phyloP scores from a whole-genome alignment of 2,329 filamentous ascomycete genomes.

The Lachnellula arida region DNA sequence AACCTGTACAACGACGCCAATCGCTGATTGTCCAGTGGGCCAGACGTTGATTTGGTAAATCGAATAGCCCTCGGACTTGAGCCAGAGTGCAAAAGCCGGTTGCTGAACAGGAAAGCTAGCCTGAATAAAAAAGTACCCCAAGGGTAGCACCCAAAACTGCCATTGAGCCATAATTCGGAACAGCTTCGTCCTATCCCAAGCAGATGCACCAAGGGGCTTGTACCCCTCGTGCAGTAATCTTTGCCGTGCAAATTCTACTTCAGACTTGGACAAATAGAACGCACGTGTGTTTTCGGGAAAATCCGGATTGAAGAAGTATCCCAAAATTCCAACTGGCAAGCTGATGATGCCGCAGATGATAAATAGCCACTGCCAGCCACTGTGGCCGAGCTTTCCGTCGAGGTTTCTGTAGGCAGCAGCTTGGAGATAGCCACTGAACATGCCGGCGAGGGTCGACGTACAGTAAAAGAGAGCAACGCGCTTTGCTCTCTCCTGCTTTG shows the following conservation, averaged over 20 bases:
- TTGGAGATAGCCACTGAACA: conserved; percentile 42
- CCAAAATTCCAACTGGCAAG: conserved; percentile 48
- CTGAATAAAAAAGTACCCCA: conserved; percentile 26
- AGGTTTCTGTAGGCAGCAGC: conserved; percentile 37
- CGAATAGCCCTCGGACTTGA: conserved; percentile 15
- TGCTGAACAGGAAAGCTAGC: conserved; percentile 16
- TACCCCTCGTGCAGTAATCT: conserved; percentile 19
- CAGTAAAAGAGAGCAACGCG: conserved; percentile 51
- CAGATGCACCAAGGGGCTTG: conserved; percentile 18
- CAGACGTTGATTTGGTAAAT: conserved; percentile 22
- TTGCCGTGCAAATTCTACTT: conserved; percentile 15
- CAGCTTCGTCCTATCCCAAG: conserved; percentile 23
- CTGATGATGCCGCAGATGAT: conserved; percentile 50
- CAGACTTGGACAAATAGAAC: conserved; percentile 32
- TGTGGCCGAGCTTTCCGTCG: conserved; percentile 33
- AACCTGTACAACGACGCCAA: conserved; percentile 20
- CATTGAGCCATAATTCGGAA: conserved; percentile 22
- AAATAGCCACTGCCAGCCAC: conserved; percentile 44
- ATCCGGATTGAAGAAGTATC: conserved; percentile 42
- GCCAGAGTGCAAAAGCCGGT: conserved; percentile 20
- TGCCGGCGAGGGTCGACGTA: conserved; percentile 45
- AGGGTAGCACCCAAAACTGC: conserved; percentile 26
- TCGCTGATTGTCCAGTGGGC: conserved; percentile 19
- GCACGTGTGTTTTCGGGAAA: conserved; percentile 38
- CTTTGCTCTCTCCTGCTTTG: conserved; percentile 44